Conservation (phyloP, 352 stramenopile genomes). For the Phytopythium sindhum region DNA sequence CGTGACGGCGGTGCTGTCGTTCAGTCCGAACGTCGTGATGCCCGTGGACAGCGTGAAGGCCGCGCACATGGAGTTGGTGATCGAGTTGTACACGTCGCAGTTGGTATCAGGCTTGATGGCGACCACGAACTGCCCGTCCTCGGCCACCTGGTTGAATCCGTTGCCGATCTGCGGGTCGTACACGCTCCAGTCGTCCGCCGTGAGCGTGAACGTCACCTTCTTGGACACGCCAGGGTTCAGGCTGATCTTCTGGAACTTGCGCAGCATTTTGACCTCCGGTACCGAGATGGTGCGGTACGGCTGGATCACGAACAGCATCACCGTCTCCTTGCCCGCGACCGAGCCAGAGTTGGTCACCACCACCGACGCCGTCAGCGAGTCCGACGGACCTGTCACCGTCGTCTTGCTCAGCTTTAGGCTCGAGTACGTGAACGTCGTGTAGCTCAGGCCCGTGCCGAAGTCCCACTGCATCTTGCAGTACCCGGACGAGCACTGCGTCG, state of each 20-base stretch:
- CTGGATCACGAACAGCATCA: constrained; percentile 78
- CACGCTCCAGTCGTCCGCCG: constrained; percentile 54
- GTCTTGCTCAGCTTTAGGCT: constrained; percentile 37
- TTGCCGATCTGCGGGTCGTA: constrained; percentile 58
- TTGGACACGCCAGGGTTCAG: constrained; percentile 38
- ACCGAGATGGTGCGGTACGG: constrained; percentile 55
- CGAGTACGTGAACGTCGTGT: constrained; percentile 64
- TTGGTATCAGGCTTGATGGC: constrained; percentile 67
- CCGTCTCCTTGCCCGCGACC: constrained; percentile 56
- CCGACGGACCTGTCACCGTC: constrained; percentile 18
- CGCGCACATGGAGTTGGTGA: constrained; percentile 37
- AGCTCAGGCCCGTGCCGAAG: constrained; percentile 66
- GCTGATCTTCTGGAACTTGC: constrained; percentile 74
- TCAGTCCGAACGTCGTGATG: constrained; percentile 23
- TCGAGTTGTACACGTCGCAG: constrained; percentile 61
- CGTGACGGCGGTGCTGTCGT: constrained; percentile 8
- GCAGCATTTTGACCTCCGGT: constrained; percentile 79
- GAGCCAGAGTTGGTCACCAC: constrained; percentile 71
- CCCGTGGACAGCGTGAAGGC: constrained; percentile 39
- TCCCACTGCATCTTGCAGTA: constrained; percentile 64
- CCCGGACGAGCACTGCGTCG: constrained; percentile 30
- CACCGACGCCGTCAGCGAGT: constrained; percentile 40
- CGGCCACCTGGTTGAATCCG: constrained; percentile 57
- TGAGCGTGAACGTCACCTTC: constrained; percentile 42
- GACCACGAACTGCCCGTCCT: constrained; percentile 66